phyloP scores from a whole-genome alignment of 148 eudicot species.

The Diospyros lotus region DNA sequence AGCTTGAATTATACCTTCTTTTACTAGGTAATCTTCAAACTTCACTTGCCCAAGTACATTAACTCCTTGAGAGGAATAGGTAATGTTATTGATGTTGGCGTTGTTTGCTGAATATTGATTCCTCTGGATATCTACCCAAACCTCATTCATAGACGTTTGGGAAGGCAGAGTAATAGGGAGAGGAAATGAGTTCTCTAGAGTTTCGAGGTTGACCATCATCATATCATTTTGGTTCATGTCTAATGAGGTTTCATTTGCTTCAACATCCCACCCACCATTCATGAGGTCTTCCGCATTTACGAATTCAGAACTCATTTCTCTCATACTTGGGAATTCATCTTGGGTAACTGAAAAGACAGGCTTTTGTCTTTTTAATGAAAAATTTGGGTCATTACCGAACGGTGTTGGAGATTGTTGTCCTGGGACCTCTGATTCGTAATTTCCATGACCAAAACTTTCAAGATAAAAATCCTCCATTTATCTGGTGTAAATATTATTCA shows the following conservation, averaged over 20 bases:
- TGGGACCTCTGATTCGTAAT: neutral
- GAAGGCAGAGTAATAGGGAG: too few species aligned
- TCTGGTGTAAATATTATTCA: too few species aligned
- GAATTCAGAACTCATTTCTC: neutral
- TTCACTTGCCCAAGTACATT: constrained; percentile 21
- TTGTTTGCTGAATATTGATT: neutral
- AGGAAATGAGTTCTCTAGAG: too few species aligned
- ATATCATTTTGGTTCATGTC: neutral
- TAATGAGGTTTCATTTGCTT: neutral
- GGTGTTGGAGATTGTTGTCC: neutral
- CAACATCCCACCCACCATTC: neutral
- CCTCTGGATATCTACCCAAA: neutral
- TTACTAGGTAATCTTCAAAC: constrained; percentile 15
- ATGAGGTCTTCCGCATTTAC: neutral
- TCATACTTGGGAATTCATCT: too few species aligned
- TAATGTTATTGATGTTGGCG: neutral
- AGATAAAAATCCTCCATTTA: neutral
- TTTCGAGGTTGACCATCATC: neutral
- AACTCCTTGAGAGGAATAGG: neutral
- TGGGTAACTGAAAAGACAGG: too few species aligned
- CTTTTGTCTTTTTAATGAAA: neutral
- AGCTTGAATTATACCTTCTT: constrained; percentile 19
- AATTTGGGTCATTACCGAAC: neutral
- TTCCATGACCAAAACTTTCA: neutral
- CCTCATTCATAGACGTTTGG: neutral